Evolutionary conservation across 306 rosid genomes (phyloP).

Genomic region (Prunus campanulata): DNA sequence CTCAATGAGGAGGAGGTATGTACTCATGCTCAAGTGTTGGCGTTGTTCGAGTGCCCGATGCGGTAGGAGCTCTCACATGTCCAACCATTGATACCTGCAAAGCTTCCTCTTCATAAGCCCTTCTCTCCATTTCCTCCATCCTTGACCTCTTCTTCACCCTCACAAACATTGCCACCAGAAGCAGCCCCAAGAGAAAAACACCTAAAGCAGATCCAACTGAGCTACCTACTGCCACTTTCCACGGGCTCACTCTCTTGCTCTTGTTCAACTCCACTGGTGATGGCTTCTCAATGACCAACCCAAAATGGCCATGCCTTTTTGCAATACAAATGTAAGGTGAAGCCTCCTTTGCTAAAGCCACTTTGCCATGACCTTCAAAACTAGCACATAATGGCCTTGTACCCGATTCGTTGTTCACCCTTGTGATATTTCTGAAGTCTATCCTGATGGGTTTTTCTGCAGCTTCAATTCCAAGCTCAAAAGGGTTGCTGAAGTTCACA

Average conservation of each 20-base stretch:
- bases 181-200: conserved; percentile 72
- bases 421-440: conserved; percentile 59
- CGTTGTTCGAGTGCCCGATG: conserved; percentile 58
- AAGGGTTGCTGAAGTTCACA: conserved; percentile 56
- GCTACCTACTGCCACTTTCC: conserved; percentile 87
- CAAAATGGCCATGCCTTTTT: conserved; percentile 82
- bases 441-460: conserved; percentile 63
- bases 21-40: conserved; percentile 63
- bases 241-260: conserved; percentile 59
- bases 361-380: conserved; percentile 74
- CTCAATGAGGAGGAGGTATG: conserved; percentile 52
- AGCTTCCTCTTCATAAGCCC: conserved; percentile 94
- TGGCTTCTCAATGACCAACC: conserved; percentile 63
- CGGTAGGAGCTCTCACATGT: conserved; percentile 87
- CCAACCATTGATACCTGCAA: conserved; percentile 98
- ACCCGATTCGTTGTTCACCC: conserved; percentile 25
- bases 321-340: conserved; percentile 59
- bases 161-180: conserved; percentile 88
- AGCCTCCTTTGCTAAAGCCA: conserved; percentile 53
- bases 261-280: conserved; percentile 36
- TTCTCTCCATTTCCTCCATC: conserved; percentile 81
- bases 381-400: conserved; percentile 64
- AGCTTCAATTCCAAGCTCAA: conserved; percentile 70
- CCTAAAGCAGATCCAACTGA: conserved; percentile 80
- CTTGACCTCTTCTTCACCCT: conserved; percentile 88